Evolutionary conservation across 129 eudicot genomes (phyloP).

Genomic region (Helianthus tuberosus): DNA sequence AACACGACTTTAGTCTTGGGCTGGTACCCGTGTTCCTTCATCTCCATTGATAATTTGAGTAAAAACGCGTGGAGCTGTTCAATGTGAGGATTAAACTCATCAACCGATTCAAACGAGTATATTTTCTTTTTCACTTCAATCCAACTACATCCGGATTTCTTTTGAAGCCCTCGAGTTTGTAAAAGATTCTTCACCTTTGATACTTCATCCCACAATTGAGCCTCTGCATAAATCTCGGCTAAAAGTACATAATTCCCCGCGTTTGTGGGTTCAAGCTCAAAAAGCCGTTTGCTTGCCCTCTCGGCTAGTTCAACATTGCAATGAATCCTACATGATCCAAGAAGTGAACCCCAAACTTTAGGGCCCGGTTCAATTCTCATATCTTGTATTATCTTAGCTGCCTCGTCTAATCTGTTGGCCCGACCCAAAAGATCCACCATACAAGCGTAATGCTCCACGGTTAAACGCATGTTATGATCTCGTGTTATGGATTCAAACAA

Average conservation of each 20-base stretch:
- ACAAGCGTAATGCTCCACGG: constrained; percentile 86
- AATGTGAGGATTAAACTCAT: constrained; percentile 76
- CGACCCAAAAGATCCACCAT: constrained; percentile 96
- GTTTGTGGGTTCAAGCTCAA: constrained; percentile 79
- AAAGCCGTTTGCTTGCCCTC: constrained; percentile 74
- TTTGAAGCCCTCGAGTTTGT: constrained; percentile 60
- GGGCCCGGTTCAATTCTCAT: constrained; percentile 90
- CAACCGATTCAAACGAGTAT: constrained; percentile 65
- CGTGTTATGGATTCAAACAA: constrained; percentile 67
- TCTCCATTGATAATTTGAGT: constrained; percentile 57
- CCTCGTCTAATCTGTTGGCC: constrained; percentile 84
- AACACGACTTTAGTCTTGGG: constrained; percentile 83
- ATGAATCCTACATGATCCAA: constrained; percentile 93
- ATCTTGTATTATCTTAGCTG: constrained; percentile 65
- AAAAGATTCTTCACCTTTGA: constrained; percentile 65
- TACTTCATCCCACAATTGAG: constrained; percentile 76
- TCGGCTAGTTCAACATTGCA: constrained; percentile 85
- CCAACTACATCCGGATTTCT: constrained; percentile 82
- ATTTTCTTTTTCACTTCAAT: constrained; percentile 71
- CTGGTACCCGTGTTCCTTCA: constrained; percentile 81
- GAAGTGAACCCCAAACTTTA: constrained; percentile 87
- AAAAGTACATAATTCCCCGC: constrained; percentile 93
- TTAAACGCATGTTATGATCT: constrained; percentile 59
- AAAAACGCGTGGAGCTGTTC: constrained; percentile 75
- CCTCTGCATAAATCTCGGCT: constrained; percentile 81